A percentile compares a stretch with the other conserved stretches of the same genome.
Evolutionary conservation across 1,284 basidiomycete genomes (phyloP).

Genomic region (Puccinia hordei): DNA sequence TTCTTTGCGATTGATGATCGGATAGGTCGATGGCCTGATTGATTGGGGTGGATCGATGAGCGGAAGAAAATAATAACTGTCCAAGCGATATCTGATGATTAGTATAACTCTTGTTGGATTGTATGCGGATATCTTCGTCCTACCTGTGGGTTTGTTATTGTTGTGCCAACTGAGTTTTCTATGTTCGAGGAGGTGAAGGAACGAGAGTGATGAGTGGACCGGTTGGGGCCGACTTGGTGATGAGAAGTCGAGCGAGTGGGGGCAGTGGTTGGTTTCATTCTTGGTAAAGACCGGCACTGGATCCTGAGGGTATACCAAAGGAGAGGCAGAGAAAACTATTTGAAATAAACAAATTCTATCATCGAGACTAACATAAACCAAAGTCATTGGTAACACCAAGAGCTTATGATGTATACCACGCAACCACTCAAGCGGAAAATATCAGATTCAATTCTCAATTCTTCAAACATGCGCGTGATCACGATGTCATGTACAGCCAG

Average conservation of each 20-base stretch:
- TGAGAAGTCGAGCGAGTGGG: slow-evolving; percentile 11
- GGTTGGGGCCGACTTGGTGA: slow-evolving; percentile 12
- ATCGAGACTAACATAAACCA: too few relatives aligned
- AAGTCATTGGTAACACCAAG: too few relatives aligned
- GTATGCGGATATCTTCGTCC: not conserved
- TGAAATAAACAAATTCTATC: too few relatives aligned
- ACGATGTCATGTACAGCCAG: not conserved
- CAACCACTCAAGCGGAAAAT: too few relatives aligned
- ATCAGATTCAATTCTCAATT: not conserved
- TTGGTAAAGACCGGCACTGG: not conserved
- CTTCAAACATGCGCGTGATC: not conserved
- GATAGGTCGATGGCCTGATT: slow-evolving; percentile 13
- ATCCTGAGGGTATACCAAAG: not conserved
- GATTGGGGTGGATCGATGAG: slow-evolving; percentile 18
- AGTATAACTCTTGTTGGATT: not conserved
- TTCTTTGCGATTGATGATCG: slow-evolving; percentile 15
- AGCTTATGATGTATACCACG: too few relatives aligned
- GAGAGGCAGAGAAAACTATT: not conserved
- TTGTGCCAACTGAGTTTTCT: slow-evolving; percentile 2
- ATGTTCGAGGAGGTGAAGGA: slow-evolving; percentile 28
- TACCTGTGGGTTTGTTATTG: slow-evolving; percentile 24
- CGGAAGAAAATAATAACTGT: slow-evolving; percentile 18
- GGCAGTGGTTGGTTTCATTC: slow-evolving; percentile 25
- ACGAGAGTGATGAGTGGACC: slow-evolving; percentile 16
- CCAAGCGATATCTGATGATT: not conserved